Conservation (phyloP, 306 rosid genomes). For the Cucumis hystrix region DNA sequence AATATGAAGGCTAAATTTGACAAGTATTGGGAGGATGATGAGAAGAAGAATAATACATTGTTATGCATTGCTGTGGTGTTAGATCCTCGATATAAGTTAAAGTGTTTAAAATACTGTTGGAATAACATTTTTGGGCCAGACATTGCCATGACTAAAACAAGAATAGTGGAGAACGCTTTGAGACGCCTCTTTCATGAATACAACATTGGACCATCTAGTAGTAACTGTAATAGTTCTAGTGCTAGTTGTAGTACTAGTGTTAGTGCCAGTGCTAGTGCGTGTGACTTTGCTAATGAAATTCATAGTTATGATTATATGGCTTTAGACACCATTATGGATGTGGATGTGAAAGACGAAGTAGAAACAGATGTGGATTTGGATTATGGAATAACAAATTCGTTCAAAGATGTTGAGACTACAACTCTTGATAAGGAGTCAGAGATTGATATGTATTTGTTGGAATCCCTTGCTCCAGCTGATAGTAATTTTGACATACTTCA, state of each 20-base stretch:
- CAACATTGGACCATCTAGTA: too few species aligned
- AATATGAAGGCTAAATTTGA: neutral
- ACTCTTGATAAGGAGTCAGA: neutral
- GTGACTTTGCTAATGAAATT: too few species aligned
- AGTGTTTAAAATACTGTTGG: neutral
- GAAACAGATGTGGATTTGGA: too few species aligned
- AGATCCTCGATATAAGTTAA: neutral
- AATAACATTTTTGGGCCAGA: neutral
- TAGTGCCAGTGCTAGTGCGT: too few species aligned
- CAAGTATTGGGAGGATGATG: neutral
- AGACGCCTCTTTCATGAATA: neutral
- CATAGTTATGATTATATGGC: neutral
- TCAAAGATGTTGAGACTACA: neutral
- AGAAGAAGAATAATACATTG: neutral
- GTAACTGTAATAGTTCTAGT: too few species aligned
- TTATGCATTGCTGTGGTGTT: neutral
- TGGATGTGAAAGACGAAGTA: neutral
- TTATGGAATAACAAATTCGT: too few species aligned
- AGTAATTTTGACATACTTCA: neutral
- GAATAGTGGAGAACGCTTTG: neutral
- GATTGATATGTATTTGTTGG: neutral
- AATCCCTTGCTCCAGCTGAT: neutral
- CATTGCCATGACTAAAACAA: neutral
- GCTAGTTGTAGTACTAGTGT: too few species aligned
- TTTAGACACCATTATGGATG: too few species aligned